phyloP scores from a whole-genome alignment of 768 basidiomycete species.

The Suillus placidus region DNA sequence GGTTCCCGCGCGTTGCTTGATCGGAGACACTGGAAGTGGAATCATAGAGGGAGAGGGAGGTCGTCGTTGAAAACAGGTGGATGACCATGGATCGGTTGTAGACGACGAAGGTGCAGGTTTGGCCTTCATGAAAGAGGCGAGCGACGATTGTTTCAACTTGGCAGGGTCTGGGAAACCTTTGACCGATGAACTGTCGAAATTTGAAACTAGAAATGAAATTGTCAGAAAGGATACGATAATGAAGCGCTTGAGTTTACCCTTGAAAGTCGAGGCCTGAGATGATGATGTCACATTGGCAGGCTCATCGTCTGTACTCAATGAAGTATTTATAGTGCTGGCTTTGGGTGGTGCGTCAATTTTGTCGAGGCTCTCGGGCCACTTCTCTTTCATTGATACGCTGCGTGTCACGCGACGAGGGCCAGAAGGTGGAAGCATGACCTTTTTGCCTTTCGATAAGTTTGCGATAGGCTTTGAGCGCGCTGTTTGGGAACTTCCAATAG shows the following conservation, averaged over 20 bases:
- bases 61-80: slow-evolving; percentile 6
- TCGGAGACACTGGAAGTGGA: slow-evolving; percentile 26
- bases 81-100: slow-evolving; percentile 14
- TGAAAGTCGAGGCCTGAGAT: not conserved
- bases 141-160: slow-evolving; percentile 31
- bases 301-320: not conserved
- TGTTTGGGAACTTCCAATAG: not conserved
- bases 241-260: not conserved
- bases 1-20: slow-evolving; percentile 16
- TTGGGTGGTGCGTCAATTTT: not conserved
- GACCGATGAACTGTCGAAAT: slow-evolving; percentile 14
- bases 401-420: slow-evolving; percentile 29
- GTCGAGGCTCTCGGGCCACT: slow-evolving; percentile 11
- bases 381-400: slow-evolving; percentile 31
- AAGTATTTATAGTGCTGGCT: not conserved
- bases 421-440: slow-evolving; percentile 1
- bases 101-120: slow-evolving; percentile 16
- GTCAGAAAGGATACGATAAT: not conserved
- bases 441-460: slow-evolving; percentile 13
- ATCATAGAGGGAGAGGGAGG: slow-evolving; percentile 33
- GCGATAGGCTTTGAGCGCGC: slow-evolving; percentile 2
- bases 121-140: slow-evolving; percentile 24
- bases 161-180: slow-evolving; percentile 16
- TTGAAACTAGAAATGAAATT: slow-evolving; percentile 8
- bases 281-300: not conserved